Evolutionary conservation across 306 rosid genomes (phyloP).

Genomic region (Acacia melanoxylon): DNA sequence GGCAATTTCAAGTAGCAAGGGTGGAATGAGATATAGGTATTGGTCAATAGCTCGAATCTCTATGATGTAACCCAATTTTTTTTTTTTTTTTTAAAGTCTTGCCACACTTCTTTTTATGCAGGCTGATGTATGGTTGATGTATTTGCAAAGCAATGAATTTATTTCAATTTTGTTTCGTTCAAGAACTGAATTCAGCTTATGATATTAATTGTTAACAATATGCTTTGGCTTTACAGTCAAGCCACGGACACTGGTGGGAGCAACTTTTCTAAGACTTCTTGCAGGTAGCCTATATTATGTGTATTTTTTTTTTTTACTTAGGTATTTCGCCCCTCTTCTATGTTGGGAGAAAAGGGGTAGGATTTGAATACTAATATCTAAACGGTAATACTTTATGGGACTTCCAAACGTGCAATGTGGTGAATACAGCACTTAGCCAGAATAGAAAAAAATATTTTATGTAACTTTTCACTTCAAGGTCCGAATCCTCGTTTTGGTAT

Average conservation of each 20-base stretch:
- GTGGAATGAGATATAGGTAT: not conserved
- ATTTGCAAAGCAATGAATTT: constrained; percentile 18
- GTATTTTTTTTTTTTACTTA: not conserved
- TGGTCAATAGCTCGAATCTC: too few relatives aligned
- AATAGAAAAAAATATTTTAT: not conserved
- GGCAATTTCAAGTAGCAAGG: not conserved
- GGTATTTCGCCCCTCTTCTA: not conserved
- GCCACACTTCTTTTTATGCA: not conserved
- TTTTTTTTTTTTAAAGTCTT: too few relatives aligned
- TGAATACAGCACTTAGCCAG: not conserved
- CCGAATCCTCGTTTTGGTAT: not conserved
- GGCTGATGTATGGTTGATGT: constrained; percentile 15
- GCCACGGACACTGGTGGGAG: constrained; percentile 92
- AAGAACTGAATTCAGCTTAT: constrained; percentile 8
- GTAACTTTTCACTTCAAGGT: not conserved
- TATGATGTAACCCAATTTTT: not conserved
- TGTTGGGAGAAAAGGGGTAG: not conserved
- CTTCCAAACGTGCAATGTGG: not conserved
- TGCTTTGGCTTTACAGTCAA: constrained; percentile 65
- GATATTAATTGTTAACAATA: constrained; percentile 33
- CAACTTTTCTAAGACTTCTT: constrained; percentile 86
- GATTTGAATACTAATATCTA: constrained; percentile 1
- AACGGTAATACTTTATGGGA: not conserved
- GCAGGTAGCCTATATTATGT: constrained; percentile 53
- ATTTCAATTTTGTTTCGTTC: not conserved